These are phyloP conservation scores for Nelumbo lutea DNA, from an alignment of 164 flowering plant species.

Conservation along the genomic window DNA sequence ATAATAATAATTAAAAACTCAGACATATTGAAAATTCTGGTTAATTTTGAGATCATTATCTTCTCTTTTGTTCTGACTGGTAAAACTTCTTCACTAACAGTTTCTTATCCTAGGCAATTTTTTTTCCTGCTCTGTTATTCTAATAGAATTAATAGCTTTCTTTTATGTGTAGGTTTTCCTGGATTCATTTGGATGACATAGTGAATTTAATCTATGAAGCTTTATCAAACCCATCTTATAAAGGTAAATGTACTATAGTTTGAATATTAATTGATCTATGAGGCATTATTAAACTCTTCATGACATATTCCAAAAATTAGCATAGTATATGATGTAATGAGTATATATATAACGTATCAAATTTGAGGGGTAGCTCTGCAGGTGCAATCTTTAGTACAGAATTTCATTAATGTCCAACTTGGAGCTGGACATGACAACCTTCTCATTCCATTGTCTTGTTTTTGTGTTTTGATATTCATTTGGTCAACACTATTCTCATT, in stretches of 20 bases:
- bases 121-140: not conserved
- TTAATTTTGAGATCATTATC: not conserved
- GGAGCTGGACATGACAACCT: not conserved
- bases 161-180: constrained; percentile 72
- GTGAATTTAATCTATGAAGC: constrained; percentile 86
- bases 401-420: not conserved
- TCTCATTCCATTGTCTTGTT: too few species aligned
- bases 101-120: not conserved
- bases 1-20: not conserved
- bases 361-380: too few species aligned
- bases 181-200: constrained; percentile 99
- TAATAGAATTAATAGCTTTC: constrained; percentile 3
- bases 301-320: too few species aligned
- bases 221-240: constrained; percentile 69
- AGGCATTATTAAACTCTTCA: too few species aligned
- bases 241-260: constrained; percentile 37
- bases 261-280: not conserved
- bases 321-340: too few species aligned
- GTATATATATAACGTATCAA: too few species aligned
- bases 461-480: too few species aligned
- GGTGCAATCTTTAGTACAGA: too few species aligned
- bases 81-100: not conserved
- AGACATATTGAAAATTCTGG: not conserved
- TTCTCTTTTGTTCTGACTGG: not conserved
- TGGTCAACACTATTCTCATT: not conserved